Evolutionary conservation across 2,329 filamentous ascomycete genomes (phyloP).

Genomic region (Geosmithia putterillii): DNA sequence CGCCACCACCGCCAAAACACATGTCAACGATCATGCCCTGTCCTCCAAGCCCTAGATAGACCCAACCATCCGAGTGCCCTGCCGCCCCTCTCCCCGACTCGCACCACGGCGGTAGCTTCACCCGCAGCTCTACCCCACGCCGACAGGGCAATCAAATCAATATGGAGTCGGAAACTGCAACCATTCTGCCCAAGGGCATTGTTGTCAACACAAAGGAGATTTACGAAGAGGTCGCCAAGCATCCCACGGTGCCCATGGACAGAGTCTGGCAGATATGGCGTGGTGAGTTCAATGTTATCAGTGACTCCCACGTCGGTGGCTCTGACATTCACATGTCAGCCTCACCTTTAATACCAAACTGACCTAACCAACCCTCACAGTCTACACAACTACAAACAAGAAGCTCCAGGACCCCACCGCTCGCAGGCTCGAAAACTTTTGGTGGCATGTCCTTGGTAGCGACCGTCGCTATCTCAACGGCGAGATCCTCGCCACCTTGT

Average conservation of each 20-base stretch:
- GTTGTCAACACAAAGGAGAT: constrained; percentile 39
- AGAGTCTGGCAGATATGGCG: constrained; percentile 45
- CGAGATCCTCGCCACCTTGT: constrained; percentile 39
- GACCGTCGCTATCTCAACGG: constrained; percentile 40
- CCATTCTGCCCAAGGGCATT: constrained; percentile 44
- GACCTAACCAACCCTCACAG: no score
- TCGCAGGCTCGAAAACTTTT: constrained; percentile 50
- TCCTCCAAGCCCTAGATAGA: background rate
- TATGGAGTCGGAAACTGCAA: constrained; percentile 23
- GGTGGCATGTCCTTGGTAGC: constrained; percentile 55
- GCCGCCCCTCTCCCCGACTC: background rate
- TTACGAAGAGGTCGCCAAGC: constrained; percentile 41
- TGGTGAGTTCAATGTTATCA: constrained; percentile 25
- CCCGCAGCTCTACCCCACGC: background rate
- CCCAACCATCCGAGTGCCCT: background rate
- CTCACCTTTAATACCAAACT: no score
- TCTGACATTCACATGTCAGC: background rate
- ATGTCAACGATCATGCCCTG: background rate
- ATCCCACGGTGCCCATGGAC: constrained; percentile 34
- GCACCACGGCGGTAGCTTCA: background rate
- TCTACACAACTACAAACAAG: constrained; percentile 48
- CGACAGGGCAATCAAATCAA: no score
- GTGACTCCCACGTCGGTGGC: no score
- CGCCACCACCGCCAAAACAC: background rate
- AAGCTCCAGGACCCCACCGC: constrained; percentile 49